phyloP scores from a whole-genome alignment of 495 filamentous ascomycete genomes.

The Paragyromitra xinjiangensis region DNA sequence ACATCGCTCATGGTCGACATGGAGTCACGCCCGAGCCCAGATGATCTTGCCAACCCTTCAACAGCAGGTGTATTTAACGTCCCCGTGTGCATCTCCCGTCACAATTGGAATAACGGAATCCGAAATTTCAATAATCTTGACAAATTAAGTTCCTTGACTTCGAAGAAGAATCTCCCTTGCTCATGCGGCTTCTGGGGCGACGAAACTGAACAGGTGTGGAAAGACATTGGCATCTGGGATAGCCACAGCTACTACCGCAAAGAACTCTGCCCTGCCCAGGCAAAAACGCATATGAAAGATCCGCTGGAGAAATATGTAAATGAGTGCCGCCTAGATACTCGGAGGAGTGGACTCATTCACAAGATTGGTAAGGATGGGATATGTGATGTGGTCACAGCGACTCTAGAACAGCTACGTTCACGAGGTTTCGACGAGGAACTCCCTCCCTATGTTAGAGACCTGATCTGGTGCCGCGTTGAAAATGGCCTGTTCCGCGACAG shows the following conservation, averaged over 20 bases:
- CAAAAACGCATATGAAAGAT: conserved; percentile 34
- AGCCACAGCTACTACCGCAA: conserved; percentile 39
- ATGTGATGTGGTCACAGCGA: conserved; percentile 41
- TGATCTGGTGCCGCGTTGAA: conserved; percentile 43
- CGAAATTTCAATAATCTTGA: conserved; percentile 39
- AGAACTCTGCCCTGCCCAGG: conserved; percentile 46
- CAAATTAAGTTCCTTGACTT: conserved; percentile 35
- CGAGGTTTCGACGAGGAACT: conserved; percentile 39
- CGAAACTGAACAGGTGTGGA: conserved; percentile 50
- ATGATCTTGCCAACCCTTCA: conserved; percentile 41
- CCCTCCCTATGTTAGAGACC: conserved; percentile 17
- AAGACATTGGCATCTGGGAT: conserved; percentile 39
- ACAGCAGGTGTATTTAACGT: conserved; percentile 49
- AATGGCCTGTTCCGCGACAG: conserved; percentile 30
- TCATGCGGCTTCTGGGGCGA: conserved; percentile 53
- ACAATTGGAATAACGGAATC: conserved; percentile 51
- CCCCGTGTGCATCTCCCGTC: conserved; percentile 52
- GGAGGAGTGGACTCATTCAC: conserved; percentile 17
- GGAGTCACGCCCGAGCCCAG: conserved; percentile 26
- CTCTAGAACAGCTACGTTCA: conserved; percentile 31
- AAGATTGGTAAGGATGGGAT: conserved; percentile 35
- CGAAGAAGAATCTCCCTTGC: conserved; percentile 52
- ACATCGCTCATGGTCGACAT: conserved; percentile 15
- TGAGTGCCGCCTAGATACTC: conserved; percentile 43
- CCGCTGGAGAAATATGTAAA: conserved; percentile 51